Percentiles rank a stretch among this genome's conserved stretches.
These are phyloP conservation scores for Davidsoniella eucalypti DNA, from an alignment of 2,329 filamentous ascomycete species.

Conservation along the genomic window DNA sequence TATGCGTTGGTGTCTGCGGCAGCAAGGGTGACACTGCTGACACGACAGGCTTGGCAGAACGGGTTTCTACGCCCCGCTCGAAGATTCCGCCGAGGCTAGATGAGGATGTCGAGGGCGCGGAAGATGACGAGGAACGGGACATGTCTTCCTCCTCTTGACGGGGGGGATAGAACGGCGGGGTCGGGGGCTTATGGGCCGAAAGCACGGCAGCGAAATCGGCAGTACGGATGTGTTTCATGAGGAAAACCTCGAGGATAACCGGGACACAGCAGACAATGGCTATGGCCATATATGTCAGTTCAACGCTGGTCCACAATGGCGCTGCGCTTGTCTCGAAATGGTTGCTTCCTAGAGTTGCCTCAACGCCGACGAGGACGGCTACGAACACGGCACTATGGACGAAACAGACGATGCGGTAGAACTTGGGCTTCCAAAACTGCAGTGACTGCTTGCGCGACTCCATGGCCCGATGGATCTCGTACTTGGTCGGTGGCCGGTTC, in stretches of 20 bases:
- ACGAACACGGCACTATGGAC: background rate
- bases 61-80: background rate
- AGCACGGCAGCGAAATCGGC: slow-evolving; percentile 2
- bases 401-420: background rate
- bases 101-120: background rate
- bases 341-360: background rate
- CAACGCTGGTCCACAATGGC: background rate
- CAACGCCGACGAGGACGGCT: background rate
- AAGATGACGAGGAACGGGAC: background rate
- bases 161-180: background rate
- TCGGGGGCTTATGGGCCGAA: slow-evolving; percentile 1
- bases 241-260: background rate
- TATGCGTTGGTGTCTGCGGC: background rate
- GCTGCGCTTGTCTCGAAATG: background rate
- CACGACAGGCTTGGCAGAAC: background rate
- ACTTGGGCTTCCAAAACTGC: background rate
- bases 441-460: background rate
- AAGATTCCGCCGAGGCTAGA: no score
- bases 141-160: background rate
- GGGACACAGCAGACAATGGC: background rate
- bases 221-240: background rate
- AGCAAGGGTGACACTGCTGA: background rate
- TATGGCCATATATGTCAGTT: background rate
- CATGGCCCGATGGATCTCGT: background rate
- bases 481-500: slow-evolving; percentile 1